Evolutionary conservation across 805 yeast species (phyloP).

Genomic region (Huiozyma naganishii): DNA sequence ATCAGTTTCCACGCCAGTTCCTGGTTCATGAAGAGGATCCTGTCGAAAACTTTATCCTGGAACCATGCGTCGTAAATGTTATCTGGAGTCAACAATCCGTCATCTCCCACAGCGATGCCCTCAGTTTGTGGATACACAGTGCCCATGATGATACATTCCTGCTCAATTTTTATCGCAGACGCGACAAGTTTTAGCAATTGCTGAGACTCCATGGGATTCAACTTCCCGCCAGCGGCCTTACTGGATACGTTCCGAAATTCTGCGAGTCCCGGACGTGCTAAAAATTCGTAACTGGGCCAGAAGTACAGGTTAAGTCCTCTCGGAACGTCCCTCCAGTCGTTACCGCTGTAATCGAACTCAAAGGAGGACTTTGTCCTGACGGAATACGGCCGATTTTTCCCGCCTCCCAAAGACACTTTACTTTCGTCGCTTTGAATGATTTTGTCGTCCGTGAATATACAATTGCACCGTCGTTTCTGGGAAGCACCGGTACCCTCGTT

Average conservation of each 20-base stretch:
- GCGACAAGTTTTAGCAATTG: constrained; percentile 34
- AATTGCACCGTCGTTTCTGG: constrained; percentile 25
- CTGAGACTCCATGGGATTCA: constrained; percentile 10
- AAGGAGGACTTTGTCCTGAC: constrained; percentile 17
- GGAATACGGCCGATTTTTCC: neutral
- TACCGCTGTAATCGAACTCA: constrained; percentile 48
- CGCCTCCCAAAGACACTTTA: neutral
- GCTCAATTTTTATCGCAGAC: constrained; percentile 38
- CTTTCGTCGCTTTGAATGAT: constrained; percentile 11
- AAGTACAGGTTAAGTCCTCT: constrained; percentile 42
- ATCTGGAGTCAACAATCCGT: constrained; percentile 35
- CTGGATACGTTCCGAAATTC: constrained; percentile 8
- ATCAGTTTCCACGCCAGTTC: constrained; percentile 43
- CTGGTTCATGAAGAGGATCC: constrained; percentile 41
- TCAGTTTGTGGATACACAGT: neutral
- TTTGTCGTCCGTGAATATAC: constrained; percentile 30
- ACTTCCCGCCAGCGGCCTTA: constrained; percentile 12
- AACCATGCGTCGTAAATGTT: constrained; percentile 39
- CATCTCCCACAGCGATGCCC: neutral
- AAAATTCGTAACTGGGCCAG: constrained; percentile 15
- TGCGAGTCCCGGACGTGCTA: constrained; percentile 9
- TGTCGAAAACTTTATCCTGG: constrained; percentile 37
- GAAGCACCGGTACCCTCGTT: constrained; percentile 2
- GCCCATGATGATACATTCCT: constrained; percentile 24
- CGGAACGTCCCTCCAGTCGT: constrained; percentile 67